These are phyloP conservation scores for Aspergillus sp. DNA, from an alignment of 2,329 filamentous ascomycete genomes.

Conservation along the genomic window DNA sequence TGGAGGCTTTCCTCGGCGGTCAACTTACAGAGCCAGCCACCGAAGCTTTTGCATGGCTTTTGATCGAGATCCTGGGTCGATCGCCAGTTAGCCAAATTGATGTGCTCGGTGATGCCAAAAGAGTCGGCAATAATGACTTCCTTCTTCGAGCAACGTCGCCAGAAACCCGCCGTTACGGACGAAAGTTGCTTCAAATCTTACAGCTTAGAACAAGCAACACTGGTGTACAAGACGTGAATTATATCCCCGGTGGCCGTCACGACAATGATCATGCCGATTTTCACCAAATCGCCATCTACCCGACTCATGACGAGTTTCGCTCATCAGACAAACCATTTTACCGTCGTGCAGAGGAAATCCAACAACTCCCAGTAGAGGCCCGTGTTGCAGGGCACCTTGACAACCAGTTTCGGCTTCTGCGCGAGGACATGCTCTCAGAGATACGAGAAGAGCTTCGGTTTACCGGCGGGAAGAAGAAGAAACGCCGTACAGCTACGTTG, in stretches of 20 bases:
- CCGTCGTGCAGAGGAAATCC: constrained; percentile 52
- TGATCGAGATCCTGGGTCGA: constrained; percentile 49
- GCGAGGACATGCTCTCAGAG: constrained; percentile 70
- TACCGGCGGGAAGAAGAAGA: constrained; percentile 51
- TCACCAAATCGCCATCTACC: constrained; percentile 61
- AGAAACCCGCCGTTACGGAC: constrained; percentile 35
- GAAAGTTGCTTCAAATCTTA: constrained; percentile 45
- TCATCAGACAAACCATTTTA: constrained; percentile 57
- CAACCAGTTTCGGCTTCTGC: constrained; percentile 69
- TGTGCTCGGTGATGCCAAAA: constrained; percentile 29
- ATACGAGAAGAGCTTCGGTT: constrained; percentile 61
- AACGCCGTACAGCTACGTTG: constrained; percentile 37
- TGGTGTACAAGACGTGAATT: neutral
- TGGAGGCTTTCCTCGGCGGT: constrained; percentile 31
- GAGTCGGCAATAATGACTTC: constrained; percentile 20
- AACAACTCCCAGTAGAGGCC: constrained; percentile 33
- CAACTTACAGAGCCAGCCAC: constrained; percentile 34
- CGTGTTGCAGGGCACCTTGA: constrained; percentile 59
- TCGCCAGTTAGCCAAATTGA: constrained; percentile 22
- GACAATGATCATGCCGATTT: constrained; percentile 70
- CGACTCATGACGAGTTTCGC: constrained; percentile 64
- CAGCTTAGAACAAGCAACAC: constrained; percentile 23
- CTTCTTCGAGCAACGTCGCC: constrained; percentile 28
- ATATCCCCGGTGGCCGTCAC: constrained; percentile 63
- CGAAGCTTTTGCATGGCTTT: constrained; percentile 50